Evolutionary conservation across 495 filamentous ascomycete genomes (phyloP), one percentile per base, ranked within the genome.

Genomic region (Trichocladium uniseriatum): DNA sequence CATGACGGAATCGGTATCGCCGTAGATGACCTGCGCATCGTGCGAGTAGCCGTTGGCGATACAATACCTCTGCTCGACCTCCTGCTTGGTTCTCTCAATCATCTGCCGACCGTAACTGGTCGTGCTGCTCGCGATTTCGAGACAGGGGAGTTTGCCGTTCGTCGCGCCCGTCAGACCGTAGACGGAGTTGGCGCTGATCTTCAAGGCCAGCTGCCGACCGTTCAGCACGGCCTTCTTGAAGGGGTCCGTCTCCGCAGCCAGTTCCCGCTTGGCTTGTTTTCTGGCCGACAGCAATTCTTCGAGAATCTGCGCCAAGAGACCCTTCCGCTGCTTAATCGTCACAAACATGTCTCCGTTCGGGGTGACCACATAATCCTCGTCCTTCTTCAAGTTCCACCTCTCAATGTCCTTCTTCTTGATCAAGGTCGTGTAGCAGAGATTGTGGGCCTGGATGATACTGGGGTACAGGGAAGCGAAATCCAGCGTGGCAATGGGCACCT

Each of bases 1-100:
- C 92, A 99, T 99, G 65, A 99, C 92, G 6, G 92, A 99, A 74
- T 99, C 92, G 20, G 92, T 99, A 64, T 99, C 92, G 69, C 92
- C 92, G 55, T 99, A 99, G 50, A 99, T 94, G 66, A 99, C 92
- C 57, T 94, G 76, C 0, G 92, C 92, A 65, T 97, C 86, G 62
- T 96, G 87, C 3, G 78, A 77, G 66, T 97, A 97, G 13, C 92
- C 94, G 58, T 97, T 96, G 11, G 86, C 86, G 35, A 96, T 88
- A 16, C 80, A 91, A 57, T 95, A 99, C 50, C 78, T 78, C 28
- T 74, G 67, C 61, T 99, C 92, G 7, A 99, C 92, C 64, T 96
- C 92, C 21, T 82, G 72, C 63, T 95, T 96, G 13, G 92, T 96
- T 67, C 80, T 90, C 66, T 95, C 90, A 67, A 99, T 99, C 92